A percentile compares a stretch with the other conserved stretches of the same genome.
Evolutionary conservation across 208 protist species (phyloP).

Genomic region (Phytomonas serpens): DNA sequence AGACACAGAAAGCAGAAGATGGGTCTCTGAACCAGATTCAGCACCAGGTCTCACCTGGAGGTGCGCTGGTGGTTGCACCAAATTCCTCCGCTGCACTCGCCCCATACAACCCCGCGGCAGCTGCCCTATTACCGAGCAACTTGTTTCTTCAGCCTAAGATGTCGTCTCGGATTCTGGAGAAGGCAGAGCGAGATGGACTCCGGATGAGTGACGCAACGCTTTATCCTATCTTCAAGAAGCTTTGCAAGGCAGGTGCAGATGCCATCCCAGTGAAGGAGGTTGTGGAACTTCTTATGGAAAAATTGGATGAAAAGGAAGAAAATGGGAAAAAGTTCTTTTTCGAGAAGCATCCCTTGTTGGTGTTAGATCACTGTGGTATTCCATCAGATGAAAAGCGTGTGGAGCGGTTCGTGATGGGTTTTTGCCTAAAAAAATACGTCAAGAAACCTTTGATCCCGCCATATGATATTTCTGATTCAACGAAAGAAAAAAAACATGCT

Average conservation of each 20-base stretch:
- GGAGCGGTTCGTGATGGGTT: constrained; percentile 50
- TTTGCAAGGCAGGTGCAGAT: neutral
- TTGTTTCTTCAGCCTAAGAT: neutral
- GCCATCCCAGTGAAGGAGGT: constrained; percentile 19
- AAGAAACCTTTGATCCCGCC: neutral
- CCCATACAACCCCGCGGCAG: neutral
- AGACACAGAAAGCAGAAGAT: neutral
- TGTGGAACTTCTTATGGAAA: constrained; percentile 37
- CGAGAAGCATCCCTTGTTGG: constrained; percentile 40
- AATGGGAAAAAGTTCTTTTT: neutral
- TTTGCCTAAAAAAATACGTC: constrained; percentile 31
- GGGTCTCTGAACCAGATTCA: neutral
- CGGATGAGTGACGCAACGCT: neutral
- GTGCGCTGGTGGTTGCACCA: neutral
- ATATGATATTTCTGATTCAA: neutral
- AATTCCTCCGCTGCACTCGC: neutral
- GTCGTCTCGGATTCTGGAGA: neutral
- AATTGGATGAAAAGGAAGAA: constrained; percentile 16
- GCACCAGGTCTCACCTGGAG: neutral
- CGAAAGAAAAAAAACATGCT: constrained; percentile 1
- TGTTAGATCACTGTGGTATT: constrained; percentile 72
- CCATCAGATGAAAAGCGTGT: constrained; percentile 36
- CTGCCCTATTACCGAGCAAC: neutral
- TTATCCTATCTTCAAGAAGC: neutral
- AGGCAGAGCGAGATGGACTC: neutral